Conservation (phyloP, 1,284 basidiomycete species). For the Ustilago bromivora region DNA sequence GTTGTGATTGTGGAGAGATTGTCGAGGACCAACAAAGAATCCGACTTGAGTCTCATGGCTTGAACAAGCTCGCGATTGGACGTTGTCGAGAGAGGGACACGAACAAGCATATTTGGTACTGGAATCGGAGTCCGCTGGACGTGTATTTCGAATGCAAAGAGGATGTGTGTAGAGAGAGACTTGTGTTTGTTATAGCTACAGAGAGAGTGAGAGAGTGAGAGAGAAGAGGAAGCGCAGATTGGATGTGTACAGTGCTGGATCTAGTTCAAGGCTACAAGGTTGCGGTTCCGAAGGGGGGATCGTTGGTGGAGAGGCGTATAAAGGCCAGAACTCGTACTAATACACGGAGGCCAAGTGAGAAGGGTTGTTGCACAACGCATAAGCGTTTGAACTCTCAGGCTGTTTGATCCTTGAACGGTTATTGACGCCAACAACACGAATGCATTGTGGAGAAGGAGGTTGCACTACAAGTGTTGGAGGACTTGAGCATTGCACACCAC, state of each 20-base stretch:
- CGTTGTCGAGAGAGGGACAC: too few species aligned
- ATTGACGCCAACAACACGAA: not conserved
- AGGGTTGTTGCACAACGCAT: not conserved
- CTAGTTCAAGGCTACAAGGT: conserved; percentile 2
- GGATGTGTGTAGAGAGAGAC: too few species aligned
- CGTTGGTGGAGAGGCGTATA: not conserved
- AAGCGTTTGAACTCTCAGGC: not conserved
- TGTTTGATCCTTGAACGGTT: not conserved
- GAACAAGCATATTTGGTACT: too few species aligned
- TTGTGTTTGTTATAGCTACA: conserved; percentile 13
- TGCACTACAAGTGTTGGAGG: conserved; percentile 42
- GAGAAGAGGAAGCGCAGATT: not conserved
- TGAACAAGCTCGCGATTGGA: too few species aligned
- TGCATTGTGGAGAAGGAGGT: conserved; percentile 35
- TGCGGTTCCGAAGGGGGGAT: not conserved
- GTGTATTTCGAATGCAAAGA: too few species aligned
- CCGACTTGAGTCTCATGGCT: too few species aligned
- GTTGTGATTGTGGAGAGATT: too few species aligned
- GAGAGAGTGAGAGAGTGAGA: not conserved
- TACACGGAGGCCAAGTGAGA: conserved; percentile 35
- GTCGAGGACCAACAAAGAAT: too few species aligned
- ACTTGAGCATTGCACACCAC: not conserved
- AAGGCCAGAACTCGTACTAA: conserved; percentile 10
- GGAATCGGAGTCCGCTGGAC: too few species aligned
- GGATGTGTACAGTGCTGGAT: not conserved